phyloP scores from a whole-genome alignment of 169 alveolate genomes.

The Plasmodium gallinaceum region DNA sequence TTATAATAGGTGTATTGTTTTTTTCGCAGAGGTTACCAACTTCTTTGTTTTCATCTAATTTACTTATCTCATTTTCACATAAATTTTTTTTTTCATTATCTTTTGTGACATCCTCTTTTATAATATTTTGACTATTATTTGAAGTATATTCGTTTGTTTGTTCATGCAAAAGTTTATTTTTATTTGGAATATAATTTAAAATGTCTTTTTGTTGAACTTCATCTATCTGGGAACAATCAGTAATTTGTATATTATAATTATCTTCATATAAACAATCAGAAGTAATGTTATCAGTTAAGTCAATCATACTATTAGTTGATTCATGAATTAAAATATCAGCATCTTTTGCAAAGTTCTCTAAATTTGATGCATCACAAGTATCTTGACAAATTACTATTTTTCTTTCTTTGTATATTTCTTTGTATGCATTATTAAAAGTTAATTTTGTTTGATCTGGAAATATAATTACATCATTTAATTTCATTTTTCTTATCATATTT shows the following conservation, averaged over 20 bases:
- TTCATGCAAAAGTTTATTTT: background rate
- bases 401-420: conserved; percentile 44
- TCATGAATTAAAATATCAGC: conserved; percentile 85
- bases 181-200: too few species aligned
- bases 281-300: conserved; percentile 12
- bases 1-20: background rate
- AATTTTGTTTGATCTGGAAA: conserved; percentile 30
- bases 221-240: background rate
- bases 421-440: conserved; percentile 31
- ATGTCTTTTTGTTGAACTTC: too few species aligned
- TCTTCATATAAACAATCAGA: background rate
- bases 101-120: background rate
- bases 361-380: conserved; percentile 79
- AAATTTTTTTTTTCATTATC: too few species aligned
- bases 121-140: background rate
- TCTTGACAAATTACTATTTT: conserved; percentile 86
- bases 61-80: background rate
- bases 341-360: conserved; percentile 79
- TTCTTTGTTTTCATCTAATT: background rate
- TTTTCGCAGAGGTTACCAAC: background rate
- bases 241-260: background rate
- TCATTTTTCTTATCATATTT: conserved; percentile 67
- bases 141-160: background rate
- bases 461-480: background rate
- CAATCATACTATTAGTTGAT: conserved; percentile 79